Percentiles rank a stretch among this genome's conserved stretches.
Conservation (phyloP, 2,329 filamentous ascomycete genomes). For the Talaromyces pinophilus region DNA sequence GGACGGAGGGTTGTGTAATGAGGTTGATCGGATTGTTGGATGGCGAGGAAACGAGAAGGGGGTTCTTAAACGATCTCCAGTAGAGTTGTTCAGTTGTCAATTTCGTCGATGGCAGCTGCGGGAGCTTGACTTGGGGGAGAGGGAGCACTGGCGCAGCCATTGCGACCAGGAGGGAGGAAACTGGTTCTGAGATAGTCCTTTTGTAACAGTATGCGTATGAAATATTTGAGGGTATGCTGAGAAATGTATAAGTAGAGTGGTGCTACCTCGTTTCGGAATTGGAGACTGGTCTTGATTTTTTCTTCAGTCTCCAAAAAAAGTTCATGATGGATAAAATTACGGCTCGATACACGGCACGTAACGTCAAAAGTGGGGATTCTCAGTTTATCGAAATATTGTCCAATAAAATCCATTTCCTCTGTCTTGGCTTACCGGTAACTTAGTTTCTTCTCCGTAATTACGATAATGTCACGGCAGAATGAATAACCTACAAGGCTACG, state of each 20-base stretch:
- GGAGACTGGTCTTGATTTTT: not conserved
- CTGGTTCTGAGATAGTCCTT: not conserved
- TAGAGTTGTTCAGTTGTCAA: conserved; percentile 91
- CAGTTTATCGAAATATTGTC: not conserved
- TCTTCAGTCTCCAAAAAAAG: not conserved
- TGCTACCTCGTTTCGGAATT: not conserved
- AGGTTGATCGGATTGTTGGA: conserved; percentile 87
- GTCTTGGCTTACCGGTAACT: too few species aligned
- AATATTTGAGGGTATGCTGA: not conserved
- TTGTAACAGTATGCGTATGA: not conserved
- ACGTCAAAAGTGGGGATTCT: not conserved
- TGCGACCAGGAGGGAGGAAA: conserved; percentile 23
- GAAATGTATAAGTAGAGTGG: not conserved
- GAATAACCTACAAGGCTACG: too few species aligned
- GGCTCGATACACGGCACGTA: not conserved
- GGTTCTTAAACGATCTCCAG: conserved; percentile 94
- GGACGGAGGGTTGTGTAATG: conserved; percentile 69
- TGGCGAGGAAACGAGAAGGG: conserved; percentile 84
- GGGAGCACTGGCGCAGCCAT: conserved; percentile 89
- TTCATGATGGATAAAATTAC: conserved; percentile 11
- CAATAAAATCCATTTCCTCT: too few species aligned
- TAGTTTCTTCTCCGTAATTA: too few species aligned
- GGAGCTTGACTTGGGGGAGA: conserved; percentile 77
- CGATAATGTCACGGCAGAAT: too few species aligned
- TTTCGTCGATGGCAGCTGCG: conserved; percentile 72